Evolutionary conservation across 306 rosid genomes (phyloP).

Genomic region (Vigna hirtella): DNA sequence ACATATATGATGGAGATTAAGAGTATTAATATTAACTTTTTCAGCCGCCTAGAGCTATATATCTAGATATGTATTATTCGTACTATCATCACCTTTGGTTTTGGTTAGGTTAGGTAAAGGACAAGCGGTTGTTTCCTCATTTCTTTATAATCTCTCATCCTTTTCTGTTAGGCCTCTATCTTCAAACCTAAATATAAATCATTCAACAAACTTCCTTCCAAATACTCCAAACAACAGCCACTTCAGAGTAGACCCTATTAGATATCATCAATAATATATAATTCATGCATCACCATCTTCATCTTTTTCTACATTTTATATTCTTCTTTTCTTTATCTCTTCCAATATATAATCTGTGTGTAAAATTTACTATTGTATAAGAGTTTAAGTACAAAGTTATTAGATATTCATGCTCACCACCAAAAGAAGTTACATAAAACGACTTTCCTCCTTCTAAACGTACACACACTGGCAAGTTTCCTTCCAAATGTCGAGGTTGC

Average conservation of each 20-base stretch:
- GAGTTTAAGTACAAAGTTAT: neutral
- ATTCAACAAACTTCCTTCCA: neutral
- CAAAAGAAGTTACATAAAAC: too few species aligned
- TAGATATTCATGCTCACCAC: too few species aligned
- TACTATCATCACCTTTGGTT: conserved; percentile 7
- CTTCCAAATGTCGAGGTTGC: neutral
- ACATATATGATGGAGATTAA: neutral
- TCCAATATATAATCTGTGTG: neutral
- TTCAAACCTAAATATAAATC: neutral
- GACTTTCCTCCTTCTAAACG: too few species aligned
- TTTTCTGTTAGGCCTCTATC: neutral
- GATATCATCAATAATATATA: neutral
- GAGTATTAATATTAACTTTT: neutral
- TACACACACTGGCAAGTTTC: too few species aligned
- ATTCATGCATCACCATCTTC: neutral
- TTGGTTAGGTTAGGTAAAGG: conserved; percentile 11
- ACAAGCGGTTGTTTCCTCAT: conserved; percentile 8
- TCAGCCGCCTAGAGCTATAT: conserved; percentile 8
- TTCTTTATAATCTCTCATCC: conserved; percentile 14
- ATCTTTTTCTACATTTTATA: too few species aligned
- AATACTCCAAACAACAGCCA: neutral
- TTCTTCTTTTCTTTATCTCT: neutral
- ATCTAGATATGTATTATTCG: neutral
- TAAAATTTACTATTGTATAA: neutral
- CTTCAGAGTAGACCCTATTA: conserved; percentile 7